Evolutionary conservation across 2,329 filamentous ascomycete genomes (phyloP), one percentile per base, ranked within the genome.

Genomic region (Xylaria multiplex): DNA sequence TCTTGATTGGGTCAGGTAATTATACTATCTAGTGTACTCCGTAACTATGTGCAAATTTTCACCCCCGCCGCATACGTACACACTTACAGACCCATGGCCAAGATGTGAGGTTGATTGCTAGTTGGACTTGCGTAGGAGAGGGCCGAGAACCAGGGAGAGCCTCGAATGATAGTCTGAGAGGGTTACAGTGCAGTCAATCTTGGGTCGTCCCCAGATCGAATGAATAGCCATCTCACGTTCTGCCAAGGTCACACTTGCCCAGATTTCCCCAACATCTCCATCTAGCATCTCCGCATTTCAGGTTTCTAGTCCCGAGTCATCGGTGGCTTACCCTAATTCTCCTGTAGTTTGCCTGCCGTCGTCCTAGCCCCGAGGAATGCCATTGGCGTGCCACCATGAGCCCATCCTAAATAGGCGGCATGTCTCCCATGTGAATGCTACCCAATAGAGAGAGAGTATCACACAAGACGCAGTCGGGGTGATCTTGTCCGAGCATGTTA

Each of bases 201-300:
- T 16, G 14, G 37, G 30, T 52, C 46, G 14, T 35, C 27, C 22
- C 42, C 35, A 9, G 35, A 37, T 37, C 35, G 35, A 37, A 37
- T 37, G 13, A 48, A 56, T 35, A 42, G 53, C 37, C 13, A 19
- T 48, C 32, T 54, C 43, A 30, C 32, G 24, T 57, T 46, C 43
- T 46, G 27, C n/a, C 48, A 37, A 37, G 48, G 40, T 13, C 9
- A 27, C 19, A 14, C 9, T 32, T 35, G 45, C 62, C 54, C 45
- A 62, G 49, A 43, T 37, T 68, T 66, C 66, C 66, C 66, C 63
- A 66, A 66, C 54, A 50, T 63, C 37, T 8, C 35, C 42, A 58
- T 48, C n/a, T 19, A 43, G 9, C 19, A 35, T 35, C 59, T 57
- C 63, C 66, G 59, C 66, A 66, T 40, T 50, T 61, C 32, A n/a